Percentiles rank a stretch among this genome's conserved stretches.
phyloP scores from a whole-genome alignment of 768 basidiomycete species.

The Nidularia sp. region DNA sequence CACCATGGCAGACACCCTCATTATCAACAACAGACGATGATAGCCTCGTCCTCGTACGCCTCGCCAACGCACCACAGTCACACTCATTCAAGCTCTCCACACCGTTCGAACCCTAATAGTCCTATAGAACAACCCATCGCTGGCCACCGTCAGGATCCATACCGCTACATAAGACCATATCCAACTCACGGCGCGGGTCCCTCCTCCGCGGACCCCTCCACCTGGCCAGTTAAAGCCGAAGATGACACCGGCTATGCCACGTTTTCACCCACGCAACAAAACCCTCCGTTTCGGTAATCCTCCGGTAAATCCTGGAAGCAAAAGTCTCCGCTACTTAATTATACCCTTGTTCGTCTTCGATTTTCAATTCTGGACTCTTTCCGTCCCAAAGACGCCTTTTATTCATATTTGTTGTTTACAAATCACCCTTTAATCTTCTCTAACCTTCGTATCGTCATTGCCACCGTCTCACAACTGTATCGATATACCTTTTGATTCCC shows the following conservation, averaged over 20 bases:
- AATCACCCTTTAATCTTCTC: not conserved
- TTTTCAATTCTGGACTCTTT: not conserved
- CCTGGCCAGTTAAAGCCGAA: constrained; percentile 24
- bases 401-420: not conserved
- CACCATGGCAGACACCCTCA: constrained; percentile 16
- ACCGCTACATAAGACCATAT: constrained; percentile 27
- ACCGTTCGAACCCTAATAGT: constrained; percentile 28
- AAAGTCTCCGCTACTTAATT: not conserved
- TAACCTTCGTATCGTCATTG: not conserved
- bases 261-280: constrained; percentile 15
- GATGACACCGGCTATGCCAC: constrained; percentile 17
- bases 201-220: constrained; percentile 4
- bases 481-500: not conserved
- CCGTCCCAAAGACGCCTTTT: not conserved
- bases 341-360: not conserved
- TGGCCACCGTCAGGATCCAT: constrained; percentile 24
- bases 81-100: constrained; percentile 29
- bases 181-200: constrained; percentile 7
- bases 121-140: constrained; percentile 25
- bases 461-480: constrained; percentile 5
- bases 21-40: constrained; percentile 21
- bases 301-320: constrained; percentile 3
- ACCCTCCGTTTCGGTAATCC: constrained; percentile 16
- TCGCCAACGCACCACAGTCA: constrained; percentile 26
- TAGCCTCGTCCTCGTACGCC: constrained; percentile 23